phyloP scores from a whole-genome alignment of 805 yeast species.

The Hanseniaspora meyeri region DNA sequence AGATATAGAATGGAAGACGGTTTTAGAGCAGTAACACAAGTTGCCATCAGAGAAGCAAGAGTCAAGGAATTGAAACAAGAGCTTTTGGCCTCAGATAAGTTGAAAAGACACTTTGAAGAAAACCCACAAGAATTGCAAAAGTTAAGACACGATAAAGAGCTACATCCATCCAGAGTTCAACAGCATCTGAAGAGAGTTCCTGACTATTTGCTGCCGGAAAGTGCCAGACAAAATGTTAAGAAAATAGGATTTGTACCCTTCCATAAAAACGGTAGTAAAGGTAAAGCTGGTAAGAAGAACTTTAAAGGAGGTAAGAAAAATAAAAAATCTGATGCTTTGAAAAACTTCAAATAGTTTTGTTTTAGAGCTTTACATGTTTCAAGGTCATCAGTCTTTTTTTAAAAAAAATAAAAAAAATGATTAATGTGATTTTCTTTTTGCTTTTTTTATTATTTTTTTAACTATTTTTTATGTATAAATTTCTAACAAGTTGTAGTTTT shows the following conservation, averaged over 20 bases:
- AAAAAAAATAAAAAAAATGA: conserved; percentile 2
- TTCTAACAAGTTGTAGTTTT: not conserved
- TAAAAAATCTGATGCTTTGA: conserved; percentile 53
- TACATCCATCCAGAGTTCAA: conserved; percentile 73
- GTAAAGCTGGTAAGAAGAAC: conserved; percentile 34
- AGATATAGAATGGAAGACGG: conserved; percentile 96
- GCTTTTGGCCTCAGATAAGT: conserved; percentile 72
- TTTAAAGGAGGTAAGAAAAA: conserved; percentile 28
- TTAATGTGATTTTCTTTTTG: not conserved
- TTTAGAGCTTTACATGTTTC: no score
- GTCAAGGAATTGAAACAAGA: conserved; percentile 79
- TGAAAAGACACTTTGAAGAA: conserved; percentile 90
- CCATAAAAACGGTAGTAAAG: conserved; percentile 34
- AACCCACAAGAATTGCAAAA: conserved; percentile 87
- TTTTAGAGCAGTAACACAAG: conserved; percentile 82
- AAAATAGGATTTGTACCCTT: conserved; percentile 65
- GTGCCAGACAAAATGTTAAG: conserved; percentile 46
- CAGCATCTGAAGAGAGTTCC: conserved; percentile 85
- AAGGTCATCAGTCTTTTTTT: no score
- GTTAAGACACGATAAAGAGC: conserved; percentile 81
- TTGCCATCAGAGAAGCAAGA: conserved; percentile 86
- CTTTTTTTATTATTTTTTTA: not conserved
- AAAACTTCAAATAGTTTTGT: conserved; percentile 33
- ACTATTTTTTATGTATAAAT: not conserved
- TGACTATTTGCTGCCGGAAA: conserved; percentile 74